Evolutionary conservation across 345 rosid species (phyloP).

Genomic region (Hibiscus tridactylites): DNA sequence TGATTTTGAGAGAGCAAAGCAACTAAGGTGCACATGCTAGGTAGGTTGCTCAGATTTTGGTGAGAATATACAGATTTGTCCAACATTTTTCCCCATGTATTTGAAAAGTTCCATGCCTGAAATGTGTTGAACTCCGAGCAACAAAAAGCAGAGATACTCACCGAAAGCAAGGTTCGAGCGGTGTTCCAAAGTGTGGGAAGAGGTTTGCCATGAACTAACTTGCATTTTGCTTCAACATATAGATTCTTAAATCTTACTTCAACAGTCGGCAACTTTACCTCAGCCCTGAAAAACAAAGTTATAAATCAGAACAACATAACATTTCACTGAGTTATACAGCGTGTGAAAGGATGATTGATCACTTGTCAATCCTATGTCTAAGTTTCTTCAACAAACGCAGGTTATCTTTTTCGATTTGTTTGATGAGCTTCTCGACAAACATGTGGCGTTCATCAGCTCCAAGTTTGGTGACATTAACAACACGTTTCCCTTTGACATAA

Average conservation of each 20-base stretch:
- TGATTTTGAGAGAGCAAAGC: background rate
- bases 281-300: conserved; percentile 12
- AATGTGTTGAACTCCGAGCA: background rate
- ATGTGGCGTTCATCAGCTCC: background rate
- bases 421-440: background rate
- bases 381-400: background rate
- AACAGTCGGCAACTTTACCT: background rate
- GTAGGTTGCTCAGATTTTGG: no score
- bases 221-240: background rate
- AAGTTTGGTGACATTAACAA: conserved; percentile 2
- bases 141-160: background rate
- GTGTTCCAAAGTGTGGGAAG: conserved; percentile 40
- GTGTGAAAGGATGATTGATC: background rate
- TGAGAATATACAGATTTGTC: no score
- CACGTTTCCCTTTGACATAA: background rate
- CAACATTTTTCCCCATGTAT: no score
- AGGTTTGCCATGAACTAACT: conserved; percentile 4
- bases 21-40: no score
- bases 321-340: background rate
- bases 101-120: no score
- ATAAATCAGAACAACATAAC: background rate
- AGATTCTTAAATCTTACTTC: conserved; percentile 7
- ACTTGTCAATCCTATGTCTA: background rate
- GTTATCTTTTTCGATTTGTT: background rate
- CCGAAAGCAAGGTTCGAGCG: background rate